Base-by-base conservation (phyloP, 441 rosid genomes). In the Flueggea neowawraea region DNA sequence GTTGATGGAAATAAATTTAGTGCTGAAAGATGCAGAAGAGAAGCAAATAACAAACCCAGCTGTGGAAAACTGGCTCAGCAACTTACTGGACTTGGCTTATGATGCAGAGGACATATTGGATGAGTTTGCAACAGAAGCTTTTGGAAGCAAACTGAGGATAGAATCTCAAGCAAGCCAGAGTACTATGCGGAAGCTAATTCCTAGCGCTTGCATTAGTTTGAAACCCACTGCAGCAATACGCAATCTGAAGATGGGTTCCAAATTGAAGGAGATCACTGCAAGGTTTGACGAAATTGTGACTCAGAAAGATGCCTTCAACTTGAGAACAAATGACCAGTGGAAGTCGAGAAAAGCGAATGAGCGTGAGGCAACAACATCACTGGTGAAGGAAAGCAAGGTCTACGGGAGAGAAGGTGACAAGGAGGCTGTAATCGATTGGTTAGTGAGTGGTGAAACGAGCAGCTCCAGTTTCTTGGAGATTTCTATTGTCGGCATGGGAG, bases 61-160 rank as follows among this genome's bases (percentile, higher is more conserved):
- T 3, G 45, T 43, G 45, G 12, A 43, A 43, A 43, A 6, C 45
- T 43, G 45, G 45, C 45, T 43, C 3, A 43, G 10, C 45, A 43
- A 43, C 10, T 47, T 68, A 32, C 54, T 15, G 13, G 49, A 69
- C 17, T 17, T 63, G 54, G 63, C 64, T 12, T 69, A 57, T 17
- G 64, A 69, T 58, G 59, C 32, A 2, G 73, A 69, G 22, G 73
- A 69, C 31, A 16, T 69, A 15, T 43, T 69, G 11, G 73, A 69
- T 9, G 73, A 63, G 52, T 58, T 63, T 6, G 32, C 50, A 8
- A 63, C 64, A 15, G 73, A 63, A 52, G 55, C 55, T 13, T 28
- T 52, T 51, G 32, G 64, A 32, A 43, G 45, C 45, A 43, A 43
- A 6, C 12, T 43, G 3, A 43, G 45, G 12, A 4, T 0, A 11